Evolutionary conservation across 371 early-diverging fungal genomes (phyloP).

Genomic region (Syncephalastrum monosporum): DNA sequence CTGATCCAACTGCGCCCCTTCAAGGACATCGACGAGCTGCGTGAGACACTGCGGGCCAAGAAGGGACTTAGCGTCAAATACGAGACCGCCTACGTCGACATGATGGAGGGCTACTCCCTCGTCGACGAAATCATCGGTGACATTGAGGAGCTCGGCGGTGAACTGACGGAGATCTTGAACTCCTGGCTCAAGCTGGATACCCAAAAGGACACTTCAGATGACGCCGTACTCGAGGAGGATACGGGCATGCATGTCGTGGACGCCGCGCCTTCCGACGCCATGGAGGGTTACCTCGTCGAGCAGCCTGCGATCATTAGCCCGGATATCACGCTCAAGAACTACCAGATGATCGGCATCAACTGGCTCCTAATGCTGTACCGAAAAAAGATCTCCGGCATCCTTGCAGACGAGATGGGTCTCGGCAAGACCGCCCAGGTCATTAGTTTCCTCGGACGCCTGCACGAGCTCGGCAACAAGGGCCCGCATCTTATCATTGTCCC

Average conservation of each 20-base stretch:
- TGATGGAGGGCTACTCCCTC: slow-evolving; percentile 67
- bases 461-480: slow-evolving; percentile 57
- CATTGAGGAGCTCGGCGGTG: slow-evolving; percentile 58
- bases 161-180: slow-evolving; percentile 46
- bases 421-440: slow-evolving; percentile 99
- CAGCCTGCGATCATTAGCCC: slow-evolving; percentile 62
- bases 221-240: slow-evolving; percentile 22
- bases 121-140: slow-evolving; percentile 72
- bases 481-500: slow-evolving; percentile 90
- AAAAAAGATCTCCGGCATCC: slow-evolving; percentile 79
- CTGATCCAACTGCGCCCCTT: slow-evolving; percentile 67
- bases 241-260: slow-evolving; percentile 26
- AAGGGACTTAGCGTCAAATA: slow-evolving; percentile 60
- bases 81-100: slow-evolving; percentile 61
- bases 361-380: slow-evolving; percentile 89
- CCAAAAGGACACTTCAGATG: slow-evolving; percentile 23
- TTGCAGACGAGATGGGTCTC: slow-evolving; percentile 96
- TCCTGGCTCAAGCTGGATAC: slow-evolving; percentile 46
- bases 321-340: slow-evolving; percentile 73
- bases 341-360: slow-evolving; percentile 92
- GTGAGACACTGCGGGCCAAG: slow-evolving; percentile 49
- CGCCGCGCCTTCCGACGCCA: slow-evolving; percentile 24
- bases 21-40: slow-evolving; percentile 51
- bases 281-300: slow-evolving; percentile 41
- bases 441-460: slow-evolving; percentile 72